A percentile compares a stretch with the other conserved stretches of the same genome.
Evolutionary conservation across 192 early-diverging fungal genomes (phyloP).

Genomic region (Rhizoclosmatium sp.): DNA sequence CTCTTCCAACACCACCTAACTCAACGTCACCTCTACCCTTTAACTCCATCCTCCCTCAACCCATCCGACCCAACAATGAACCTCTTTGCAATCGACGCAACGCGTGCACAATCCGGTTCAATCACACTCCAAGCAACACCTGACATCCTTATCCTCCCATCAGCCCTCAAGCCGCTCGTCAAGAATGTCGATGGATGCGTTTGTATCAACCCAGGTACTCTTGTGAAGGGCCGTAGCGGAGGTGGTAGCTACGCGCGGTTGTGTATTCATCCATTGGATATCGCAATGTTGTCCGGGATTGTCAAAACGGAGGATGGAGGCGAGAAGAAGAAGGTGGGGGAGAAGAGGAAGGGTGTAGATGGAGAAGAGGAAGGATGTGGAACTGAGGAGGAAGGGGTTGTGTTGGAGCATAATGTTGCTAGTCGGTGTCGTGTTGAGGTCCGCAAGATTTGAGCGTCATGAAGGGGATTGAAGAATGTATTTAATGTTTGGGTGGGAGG

Average conservation of each 20-base stretch:
- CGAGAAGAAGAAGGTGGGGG: background rate
- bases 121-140: slow-evolving; percentile 72
- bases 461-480: background rate
- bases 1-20: slow-evolving; percentile 79
- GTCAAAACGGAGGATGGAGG: background rate
- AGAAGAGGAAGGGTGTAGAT: slow-evolving; percentile 27
- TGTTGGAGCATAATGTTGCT: slow-evolving; percentile 37
- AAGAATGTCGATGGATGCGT: slow-evolving; percentile 78
- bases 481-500: too few species aligned
- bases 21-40: slow-evolving; percentile 88
- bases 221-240: slow-evolving; percentile 78
- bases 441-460: slow-evolving; percentile 36
- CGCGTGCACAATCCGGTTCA: slow-evolving; percentile 42
- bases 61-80: slow-evolving; percentile 18
- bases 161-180: slow-evolving; percentile 75
- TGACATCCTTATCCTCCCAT: slow-evolving; percentile 84
- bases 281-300: slow-evolving; percentile 33
- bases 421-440: slow-evolving; percentile 53
- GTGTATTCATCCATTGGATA: slow-evolving; percentile 70
- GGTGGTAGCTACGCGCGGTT: slow-evolving; percentile 76
- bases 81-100: slow-evolving; percentile 45
- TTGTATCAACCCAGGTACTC: slow-evolving; percentile 84
- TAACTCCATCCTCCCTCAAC: slow-evolving; percentile 60
- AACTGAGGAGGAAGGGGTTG: slow-evolving; percentile 35
- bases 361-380: slow-evolving; percentile 8